phyloP scores from a whole-genome alignment of 768 basidiomycete species.

The Strobilomyces echinocephalus region DNA sequence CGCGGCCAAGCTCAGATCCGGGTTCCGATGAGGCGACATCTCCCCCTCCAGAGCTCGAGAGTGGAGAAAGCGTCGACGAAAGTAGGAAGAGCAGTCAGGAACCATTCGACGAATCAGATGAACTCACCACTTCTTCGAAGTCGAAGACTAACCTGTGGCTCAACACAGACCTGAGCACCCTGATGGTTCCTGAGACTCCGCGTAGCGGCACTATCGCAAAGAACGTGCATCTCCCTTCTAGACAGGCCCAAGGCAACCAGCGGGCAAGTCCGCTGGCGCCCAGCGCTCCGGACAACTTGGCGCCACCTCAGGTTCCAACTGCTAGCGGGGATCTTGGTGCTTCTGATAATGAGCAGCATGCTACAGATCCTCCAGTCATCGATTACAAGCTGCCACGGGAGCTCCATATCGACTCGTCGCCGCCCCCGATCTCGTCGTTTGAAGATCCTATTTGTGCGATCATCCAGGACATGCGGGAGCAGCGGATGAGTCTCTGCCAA shows the following conservation, averaged over 20 bases:
- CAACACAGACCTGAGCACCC: not conserved
- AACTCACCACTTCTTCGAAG: not conserved
- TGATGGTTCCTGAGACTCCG: not conserved
- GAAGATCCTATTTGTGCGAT: conserved; percentile 77
- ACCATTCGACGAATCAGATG: not conserved
- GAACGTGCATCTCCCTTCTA: not conserved
- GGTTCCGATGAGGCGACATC: conserved; percentile 15
- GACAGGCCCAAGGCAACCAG: conserved; percentile 1
- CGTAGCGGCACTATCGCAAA: not conserved
- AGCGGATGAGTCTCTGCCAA: conserved; percentile 95
- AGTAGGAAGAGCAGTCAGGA: not conserved
- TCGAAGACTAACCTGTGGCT: not conserved
- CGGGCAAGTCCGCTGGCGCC: not conserved
- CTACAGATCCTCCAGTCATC: conserved; percentile 25
- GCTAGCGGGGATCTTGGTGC: not conserved
- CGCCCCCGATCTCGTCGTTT: conserved; percentile 56
- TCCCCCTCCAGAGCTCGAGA: conserved; percentile 13
- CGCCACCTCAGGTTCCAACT: not conserved
- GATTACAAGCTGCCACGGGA: conserved; percentile 62
- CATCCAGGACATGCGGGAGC: conserved; percentile 91
- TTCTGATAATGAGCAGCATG: conserved; percentile 9
- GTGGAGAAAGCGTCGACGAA: conserved; percentile 5
- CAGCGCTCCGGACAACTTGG: not conserved
- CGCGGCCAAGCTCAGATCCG: conserved; percentile 8
- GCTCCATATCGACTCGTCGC: conserved; percentile 50